Evolutionary conservation across 257 asterid species (phyloP), one percentile per base, ranked within the genome.

Genomic region (Misopates orontium): DNA sequence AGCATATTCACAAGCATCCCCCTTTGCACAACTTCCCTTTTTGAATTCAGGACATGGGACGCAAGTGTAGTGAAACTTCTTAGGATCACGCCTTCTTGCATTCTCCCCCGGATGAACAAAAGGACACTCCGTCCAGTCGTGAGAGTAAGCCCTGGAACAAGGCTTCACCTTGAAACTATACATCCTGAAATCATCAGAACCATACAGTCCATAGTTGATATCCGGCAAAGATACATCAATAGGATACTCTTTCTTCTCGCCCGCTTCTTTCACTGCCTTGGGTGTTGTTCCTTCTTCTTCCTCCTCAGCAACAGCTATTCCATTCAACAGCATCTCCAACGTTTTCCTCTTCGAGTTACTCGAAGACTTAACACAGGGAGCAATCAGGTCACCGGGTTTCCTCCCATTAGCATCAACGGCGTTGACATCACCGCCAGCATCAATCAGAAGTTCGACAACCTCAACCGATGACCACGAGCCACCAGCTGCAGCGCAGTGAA

Each of bases 21-120:
- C 80, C 64, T 85, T 91, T 9, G 71, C 77, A 28, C 98, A 91
- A 31, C 69, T 71, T 0, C 96, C 96, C 84, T 85, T 91, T 92
- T 91, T 91, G 77, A 91, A 91, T 41, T 91, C 98, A 0, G 96
- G 96, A 67, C 98, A 91, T 0, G 98, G 98, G 10, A 91, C 96
- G 19, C 96, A 89, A 1, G 77, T 82, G 69, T 91, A 91, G 72
- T 63, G 68, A 31, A 69, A 85, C 84, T 82, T 86, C 60, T 80
- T 77, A 1, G 89, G 98, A 64, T 91, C 89, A 6, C 89, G 85
- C 56, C 89, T 52, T 54, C 86, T 60, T 0, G 89, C 89, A 8
- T 83, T 83, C 84, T 83, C 88, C 0, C 88, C 85, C 0, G 85
- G 88, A 59, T 83, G 87, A 58, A 74, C 87, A 2, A 82, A 82